Base-by-base conservation (phyloP, 495 filamentous ascomycete genomes). In the Amphirosellinia nigrospora region DNA sequence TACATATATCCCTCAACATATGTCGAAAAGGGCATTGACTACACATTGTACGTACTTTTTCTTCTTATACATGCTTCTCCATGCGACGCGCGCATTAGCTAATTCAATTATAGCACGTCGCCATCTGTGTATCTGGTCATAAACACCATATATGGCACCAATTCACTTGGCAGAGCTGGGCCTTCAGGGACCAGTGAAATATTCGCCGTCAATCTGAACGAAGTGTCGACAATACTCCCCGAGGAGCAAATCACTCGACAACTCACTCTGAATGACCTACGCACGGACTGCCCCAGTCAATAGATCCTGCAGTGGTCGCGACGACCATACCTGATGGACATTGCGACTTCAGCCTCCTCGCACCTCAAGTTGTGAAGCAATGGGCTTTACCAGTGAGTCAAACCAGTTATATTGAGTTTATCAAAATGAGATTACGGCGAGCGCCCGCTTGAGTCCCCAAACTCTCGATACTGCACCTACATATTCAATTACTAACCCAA, bases 101-200 rank as follows among this genome's bases (percentile, higher is more conserved):
- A 58, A 67, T 15, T 23, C 4, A 23, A 30, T 39, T 36, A 39
- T 53, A 81, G 79, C 70, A 79, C 79, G 23, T 83, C 79, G 9
- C 81, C 81, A 0, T 81, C 79, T 11, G 77, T 82, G 23, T 83
- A 83, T 67, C 70, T 83, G 63, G 43, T 77, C 26, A 73, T 83
- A 53, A 74, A 72, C 30, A 75, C 75, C 21, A 74, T 74, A 1
- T 60, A 55, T 16, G 78, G 77, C 67, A 75, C 56, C 73, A 79
- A 80, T 69, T 64, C 75, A 15, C 1, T 46, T 8, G 70, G 72
- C 64, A 45, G 70, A 9, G 60, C 39, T 0, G 77, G 75, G 1
- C 76, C 78, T 7, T 63, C 66, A 0, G 75, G 74, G n/a, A 52
- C 73, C 8, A 72, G 21, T 52, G 70, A 72, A 68, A 71, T 79